phyloP scores from a whole-genome alignment of 371 early-diverging fungal species.

The Lichtheimia ramosa region DNA sequence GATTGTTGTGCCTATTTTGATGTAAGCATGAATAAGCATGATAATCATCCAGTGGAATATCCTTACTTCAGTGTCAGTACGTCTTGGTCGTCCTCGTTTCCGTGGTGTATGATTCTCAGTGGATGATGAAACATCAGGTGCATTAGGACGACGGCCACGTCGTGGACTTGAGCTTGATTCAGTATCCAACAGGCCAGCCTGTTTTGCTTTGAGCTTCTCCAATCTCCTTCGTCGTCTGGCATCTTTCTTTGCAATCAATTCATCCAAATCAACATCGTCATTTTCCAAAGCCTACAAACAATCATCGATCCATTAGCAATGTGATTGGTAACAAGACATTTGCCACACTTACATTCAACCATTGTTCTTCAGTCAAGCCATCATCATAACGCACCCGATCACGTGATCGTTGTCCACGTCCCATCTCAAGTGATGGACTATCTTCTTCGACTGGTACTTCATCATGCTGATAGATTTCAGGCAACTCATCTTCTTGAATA shows the following conservation, averaged over 20 bases:
- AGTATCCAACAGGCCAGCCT: background rate
- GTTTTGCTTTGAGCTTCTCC: background rate
- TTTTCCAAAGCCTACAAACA: constrained; percentile 18
- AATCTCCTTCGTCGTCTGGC: constrained; percentile 15
- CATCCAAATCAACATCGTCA: constrained; percentile 20
- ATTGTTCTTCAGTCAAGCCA: constrained; percentile 94
- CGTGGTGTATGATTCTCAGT: constrained; percentile 1
- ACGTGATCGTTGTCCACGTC: constrained; percentile 73
- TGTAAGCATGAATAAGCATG: no score
- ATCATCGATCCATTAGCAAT: background rate
- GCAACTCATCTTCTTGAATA: constrained; percentile 79
- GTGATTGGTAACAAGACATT: background rate
- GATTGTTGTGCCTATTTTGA: no score
- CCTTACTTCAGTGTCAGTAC: constrained; percentile 5
- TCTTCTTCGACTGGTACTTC: constrained; percentile 15
- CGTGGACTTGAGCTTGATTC: background rate
- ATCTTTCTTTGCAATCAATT: constrained; percentile 19
- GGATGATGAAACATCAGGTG: background rate
- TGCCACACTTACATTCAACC: constrained; percentile 59
- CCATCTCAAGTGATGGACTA: constrained; percentile 43
- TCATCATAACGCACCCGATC: constrained; percentile 86
- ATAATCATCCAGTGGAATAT: no score
- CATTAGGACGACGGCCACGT: background rate
- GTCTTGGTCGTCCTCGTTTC: constrained; percentile 18
- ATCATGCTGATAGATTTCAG: constrained; percentile 71